Evolutionary conservation across 2,329 filamentous ascomycete species (phyloP).

Genomic region (Botrytis squamosa): DNA sequence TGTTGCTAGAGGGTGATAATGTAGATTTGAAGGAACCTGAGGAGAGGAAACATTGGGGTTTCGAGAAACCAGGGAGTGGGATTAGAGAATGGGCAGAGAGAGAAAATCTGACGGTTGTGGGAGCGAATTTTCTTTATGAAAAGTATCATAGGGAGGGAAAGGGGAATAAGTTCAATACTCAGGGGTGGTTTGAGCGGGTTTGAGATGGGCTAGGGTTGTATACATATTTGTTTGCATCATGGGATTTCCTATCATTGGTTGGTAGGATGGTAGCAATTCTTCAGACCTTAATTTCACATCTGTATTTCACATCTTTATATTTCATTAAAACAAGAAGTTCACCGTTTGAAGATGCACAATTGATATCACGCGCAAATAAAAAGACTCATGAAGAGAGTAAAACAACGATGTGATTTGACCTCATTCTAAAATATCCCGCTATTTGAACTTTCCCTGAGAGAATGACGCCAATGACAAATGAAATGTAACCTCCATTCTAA

Average conservation of each 20-base stretch:
- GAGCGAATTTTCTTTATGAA: conserved; percentile 41
- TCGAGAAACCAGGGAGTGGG: conserved; percentile 48
- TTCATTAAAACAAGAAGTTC: not conserved
- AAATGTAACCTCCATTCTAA: not conserved
- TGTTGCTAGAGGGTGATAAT: conserved; percentile 47
- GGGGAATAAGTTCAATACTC: not conserved
- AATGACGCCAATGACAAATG: not conserved
- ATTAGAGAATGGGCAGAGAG: conserved; percentile 50
- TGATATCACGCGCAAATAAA: not conserved
- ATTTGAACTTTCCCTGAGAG: too few species aligned
- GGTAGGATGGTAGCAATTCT: not conserved
- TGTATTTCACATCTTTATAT: too few species aligned
- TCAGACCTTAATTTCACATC: not conserved
- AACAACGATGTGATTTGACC: not conserved
- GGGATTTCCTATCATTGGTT: not conserved
- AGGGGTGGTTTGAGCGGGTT: not conserved
- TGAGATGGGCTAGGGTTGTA: not conserved
- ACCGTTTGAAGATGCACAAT: not conserved
- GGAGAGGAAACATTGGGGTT: conserved; percentile 56
- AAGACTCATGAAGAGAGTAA: not conserved
- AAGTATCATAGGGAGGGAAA: conserved; percentile 51
- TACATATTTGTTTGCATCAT: not conserved
- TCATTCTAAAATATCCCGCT: not conserved
- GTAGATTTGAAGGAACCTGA: conserved; percentile 46
- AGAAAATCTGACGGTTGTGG: conserved; percentile 49